Base-by-base conservation (phyloP, 176 grass and related monocot genomes). In the Poa pratensis region DNA sequence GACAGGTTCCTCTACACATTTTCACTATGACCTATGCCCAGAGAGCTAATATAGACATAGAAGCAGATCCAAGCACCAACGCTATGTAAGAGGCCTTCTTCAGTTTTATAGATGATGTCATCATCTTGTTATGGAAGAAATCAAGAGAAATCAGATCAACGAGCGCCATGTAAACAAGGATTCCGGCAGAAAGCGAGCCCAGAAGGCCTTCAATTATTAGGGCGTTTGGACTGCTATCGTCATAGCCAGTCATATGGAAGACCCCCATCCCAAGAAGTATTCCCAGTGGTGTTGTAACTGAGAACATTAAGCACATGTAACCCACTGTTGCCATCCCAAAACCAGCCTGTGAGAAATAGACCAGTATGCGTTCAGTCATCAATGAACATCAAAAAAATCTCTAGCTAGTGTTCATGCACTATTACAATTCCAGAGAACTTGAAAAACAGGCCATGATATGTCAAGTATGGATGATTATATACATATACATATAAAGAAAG, bases 241-340 rank as follows among this genome's bases (percentile, higher is more conserved):
- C 91, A 74, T 99, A 99, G 39, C 93, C 96, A 23, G 96, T 98
- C 86, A 98, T 82, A 48, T 94, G 87, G 90, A 95, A 98, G 57
- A 99, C 54, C 7, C 85, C 73, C 96, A 99, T 99, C 69, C 96
- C 96, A 34, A 98, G 86, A 61, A 98, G 82, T 80, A 98, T 98
- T 50, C 96, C 96, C 49, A 96, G 15, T 42, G 96, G 93, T 62
- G 93, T 94, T 37, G 96, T 98, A 64, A 96, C 89, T 19, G 96
- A 90, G 88, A 98, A 98, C 96, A 98, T 95, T 80, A 98, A 66
- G 76, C 96, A 98, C 96, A 96, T 98, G 78, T 98, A 98, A 45
- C 78, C 88, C 50, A 98, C 93, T 10, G 93, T 96, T 49, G 76
- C 61, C 84, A 95, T 53, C 52, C 83, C 91, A 70, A 99, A 99